Evolutionary conservation across 805 yeast species (phyloP).

Genomic region (Candida taoyuanica): DNA sequence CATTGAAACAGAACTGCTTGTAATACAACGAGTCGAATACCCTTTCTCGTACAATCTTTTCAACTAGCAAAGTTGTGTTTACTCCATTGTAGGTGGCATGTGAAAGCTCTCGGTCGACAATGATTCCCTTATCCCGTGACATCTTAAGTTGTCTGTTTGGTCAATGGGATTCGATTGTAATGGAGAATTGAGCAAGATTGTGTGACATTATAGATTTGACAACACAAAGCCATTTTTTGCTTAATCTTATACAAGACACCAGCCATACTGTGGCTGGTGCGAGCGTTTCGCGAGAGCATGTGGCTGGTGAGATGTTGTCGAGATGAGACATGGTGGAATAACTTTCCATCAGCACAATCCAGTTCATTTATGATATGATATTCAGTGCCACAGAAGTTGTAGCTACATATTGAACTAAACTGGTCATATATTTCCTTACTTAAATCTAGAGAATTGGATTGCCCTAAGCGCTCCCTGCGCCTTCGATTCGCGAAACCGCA

Average conservation of each 20-base stretch:
- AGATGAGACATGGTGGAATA: too few relatives aligned
- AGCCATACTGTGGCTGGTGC: constrained; percentile 1
- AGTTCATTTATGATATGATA: too few relatives aligned
- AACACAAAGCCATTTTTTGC: too few relatives aligned
- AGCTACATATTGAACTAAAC: too few relatives aligned
- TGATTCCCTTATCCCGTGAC: constrained; percentile 8
- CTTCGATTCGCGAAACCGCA: constrained; percentile 1
- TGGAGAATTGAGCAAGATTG: too few relatives aligned
- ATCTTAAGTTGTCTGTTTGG: neutral
- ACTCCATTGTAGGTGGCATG: constrained; percentile 34
- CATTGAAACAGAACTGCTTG: constrained; percentile 49
- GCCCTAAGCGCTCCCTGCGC: constrained; percentile 2
- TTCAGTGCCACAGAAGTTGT: too few relatives aligned
- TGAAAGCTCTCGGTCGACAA: constrained; percentile 21
- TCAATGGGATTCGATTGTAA: too few relatives aligned
- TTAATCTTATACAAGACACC: neutral
- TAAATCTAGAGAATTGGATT: too few relatives aligned
- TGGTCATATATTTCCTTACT: too few relatives aligned
- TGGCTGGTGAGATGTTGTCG: constrained; percentile 1
- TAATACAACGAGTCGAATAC: constrained; percentile 54
- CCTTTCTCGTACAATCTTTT: constrained; percentile 53
- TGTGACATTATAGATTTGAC: too few relatives aligned
- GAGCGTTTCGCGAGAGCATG: neutral
- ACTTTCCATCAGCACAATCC: too few relatives aligned
- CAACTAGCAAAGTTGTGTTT: constrained; percentile 48